Conservation (phyloP, 345 rosid species). For the Hypericum androsaemum region DNA sequence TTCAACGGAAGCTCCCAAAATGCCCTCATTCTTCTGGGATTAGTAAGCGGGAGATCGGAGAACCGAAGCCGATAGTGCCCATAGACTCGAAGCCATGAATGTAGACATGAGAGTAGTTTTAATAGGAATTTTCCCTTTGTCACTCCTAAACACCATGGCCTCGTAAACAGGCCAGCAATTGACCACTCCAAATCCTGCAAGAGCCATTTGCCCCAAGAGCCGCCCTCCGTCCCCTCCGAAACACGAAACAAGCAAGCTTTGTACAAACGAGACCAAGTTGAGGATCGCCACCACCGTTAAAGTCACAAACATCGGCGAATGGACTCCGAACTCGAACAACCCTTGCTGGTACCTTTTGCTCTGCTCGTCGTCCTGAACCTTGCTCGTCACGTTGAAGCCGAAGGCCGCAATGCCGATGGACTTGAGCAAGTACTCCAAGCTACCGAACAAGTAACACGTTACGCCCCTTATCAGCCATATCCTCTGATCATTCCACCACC, state of each 20-base stretch:
- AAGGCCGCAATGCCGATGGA: conserved; percentile 32
- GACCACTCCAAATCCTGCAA: conserved; percentile 2
- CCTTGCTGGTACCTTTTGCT: conserved; percentile 45
- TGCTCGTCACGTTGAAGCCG: conserved; percentile 53
- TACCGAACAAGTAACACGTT: conserved; percentile 32
- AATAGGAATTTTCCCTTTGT: conserved; percentile 2
- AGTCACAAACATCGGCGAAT: conserved; percentile 44
- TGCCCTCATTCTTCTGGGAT: too few relatives aligned
- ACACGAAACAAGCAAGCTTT: neutral
- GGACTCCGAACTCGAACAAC: conserved; percentile 47
- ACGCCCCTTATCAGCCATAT: conserved; percentile 46
- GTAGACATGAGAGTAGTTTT: neutral
- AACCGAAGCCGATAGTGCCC: too few relatives aligned
- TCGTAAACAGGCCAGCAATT: conserved; percentile 8
- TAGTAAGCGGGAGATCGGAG: too few relatives aligned
- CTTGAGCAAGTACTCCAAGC: conserved; percentile 34
- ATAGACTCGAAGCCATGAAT: neutral
- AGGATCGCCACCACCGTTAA: conserved; percentile 35
- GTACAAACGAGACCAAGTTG: conserved; percentile 17
- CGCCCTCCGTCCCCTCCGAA: neutral
- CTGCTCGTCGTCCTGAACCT: conserved; percentile 40
- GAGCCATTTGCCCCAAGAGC: neutral
- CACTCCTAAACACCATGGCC: conserved; percentile 3
- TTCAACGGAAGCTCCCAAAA: too few relatives aligned
- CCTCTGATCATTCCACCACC: conserved; percentile 74